Base-by-base conservation (phyloP, 129 eudicot genomes). In the Lonicera japonica region DNA sequence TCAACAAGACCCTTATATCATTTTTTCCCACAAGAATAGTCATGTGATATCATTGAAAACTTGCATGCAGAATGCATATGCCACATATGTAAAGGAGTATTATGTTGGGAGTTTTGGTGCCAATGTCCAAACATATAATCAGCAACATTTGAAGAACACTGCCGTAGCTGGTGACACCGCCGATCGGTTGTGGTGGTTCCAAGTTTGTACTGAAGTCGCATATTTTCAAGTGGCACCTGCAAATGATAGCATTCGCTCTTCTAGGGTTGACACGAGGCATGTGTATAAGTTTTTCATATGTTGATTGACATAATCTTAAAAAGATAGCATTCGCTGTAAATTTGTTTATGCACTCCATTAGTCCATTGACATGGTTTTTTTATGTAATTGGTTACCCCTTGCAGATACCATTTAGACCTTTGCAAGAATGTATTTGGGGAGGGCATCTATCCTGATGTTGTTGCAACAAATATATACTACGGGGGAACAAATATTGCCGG, bases 111-210 rank as follows among this genome's bases (percentile, higher is more conserved):
- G 72, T 70, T 73, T 73, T 57, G 95, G 97, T 17, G 82, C 34
- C 23, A 74, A 73, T 51, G 88, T 80, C 58, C 70, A 80, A 57
- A 78, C 92, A 58, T 94, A 94, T 67, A 74, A 86, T 67, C 99
- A 88, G 73, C 69, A 85, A 48, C 68, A 73, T 55, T 66, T 94
- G 67, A 94, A 81, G 73, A 73, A 63, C 2, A 88, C 86, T 64
- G 58, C 71, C 38, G 41, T 69, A 53, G 61, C 70, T 60, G 74
- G 67, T 21, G 77, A 67, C 5, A 69, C 73, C 58, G 79, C 76
- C 66, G 89, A 80, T 56, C 79, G 96, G 29, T 83, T 94, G 78
- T 94, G 99, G 99, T 94, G 99, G 99, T 94, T 94, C 84, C 99
- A 94, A 81, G 99, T 94, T 56, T 94, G 99, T 68, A 94, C 71